Conservation (phyloP, 768 basidiomycete species). For the Auriscalpium orientale region DNA sequence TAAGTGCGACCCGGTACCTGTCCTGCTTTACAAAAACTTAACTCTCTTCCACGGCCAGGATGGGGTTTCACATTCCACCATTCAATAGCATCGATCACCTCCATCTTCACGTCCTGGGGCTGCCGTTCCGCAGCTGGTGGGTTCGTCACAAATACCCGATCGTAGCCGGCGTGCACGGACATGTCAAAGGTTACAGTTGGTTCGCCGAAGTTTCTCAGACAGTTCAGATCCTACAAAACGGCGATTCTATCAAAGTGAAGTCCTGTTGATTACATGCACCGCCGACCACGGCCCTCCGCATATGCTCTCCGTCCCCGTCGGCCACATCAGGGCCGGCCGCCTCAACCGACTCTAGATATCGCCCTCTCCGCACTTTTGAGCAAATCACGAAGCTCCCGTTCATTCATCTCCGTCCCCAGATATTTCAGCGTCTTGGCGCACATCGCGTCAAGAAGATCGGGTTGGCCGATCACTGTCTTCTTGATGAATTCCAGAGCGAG, state of each 20-base stretch:
- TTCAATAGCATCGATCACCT: conserved; percentile 67
- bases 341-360: not conserved
- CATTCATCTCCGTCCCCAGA: conserved; percentile 16
- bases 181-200: conserved; percentile 65
- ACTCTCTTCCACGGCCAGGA: conserved; percentile 27
- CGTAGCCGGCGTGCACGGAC: conserved; percentile 27
- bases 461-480: conserved; percentile 28
- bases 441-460: conserved; percentile 35
- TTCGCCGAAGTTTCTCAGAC: conserved; percentile 60
- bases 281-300: too few relatives aligned
- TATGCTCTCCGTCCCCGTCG: too few relatives aligned
- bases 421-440: conserved; percentile 35
- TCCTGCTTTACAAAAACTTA: too few relatives aligned
- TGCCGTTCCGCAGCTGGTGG: conserved; percentile 48
- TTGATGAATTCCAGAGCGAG: conserved; percentile 40
- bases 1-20: conserved; percentile 12
- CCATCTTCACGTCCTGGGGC: conserved; percentile 64
- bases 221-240: conserved; percentile 50
- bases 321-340: too few relatives aligned
- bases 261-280: not conserved
- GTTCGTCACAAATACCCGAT: conserved; percentile 43
- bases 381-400: not conserved
- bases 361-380: not conserved
- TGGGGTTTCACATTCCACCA: conserved; percentile 81
- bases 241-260: conserved; percentile 30